phyloP scores from a whole-genome alignment of 331 rosid species.

The Spiraea crenata region DNA sequence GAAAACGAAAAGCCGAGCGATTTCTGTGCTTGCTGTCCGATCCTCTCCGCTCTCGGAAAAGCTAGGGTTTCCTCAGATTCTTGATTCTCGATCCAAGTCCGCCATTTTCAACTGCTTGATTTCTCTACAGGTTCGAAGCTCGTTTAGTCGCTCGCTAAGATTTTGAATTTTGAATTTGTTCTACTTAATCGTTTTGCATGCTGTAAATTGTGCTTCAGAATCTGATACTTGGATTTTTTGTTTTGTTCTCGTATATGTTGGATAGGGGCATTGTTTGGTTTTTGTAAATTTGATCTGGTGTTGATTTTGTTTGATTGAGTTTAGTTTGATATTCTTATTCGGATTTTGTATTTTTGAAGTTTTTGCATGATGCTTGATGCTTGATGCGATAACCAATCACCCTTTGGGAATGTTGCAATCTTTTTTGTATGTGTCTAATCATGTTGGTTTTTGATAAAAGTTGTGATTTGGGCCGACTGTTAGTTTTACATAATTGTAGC shows the following conservation, averaged over 20 bases:
- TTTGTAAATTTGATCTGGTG: background rate
- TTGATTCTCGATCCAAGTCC: slow-evolving; percentile 23
- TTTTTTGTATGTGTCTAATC: background rate
- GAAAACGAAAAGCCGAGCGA: slow-evolving; percentile 19
- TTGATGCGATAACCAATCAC: background rate
- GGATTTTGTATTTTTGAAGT: background rate
- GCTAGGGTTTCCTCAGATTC: slow-evolving; percentile 31
- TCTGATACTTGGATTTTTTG: background rate
- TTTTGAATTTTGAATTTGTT: slow-evolving; percentile 7
- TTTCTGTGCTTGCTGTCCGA: slow-evolving; percentile 30
- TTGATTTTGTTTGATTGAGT: slow-evolving; percentile 5
- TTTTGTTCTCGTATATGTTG: background rate
- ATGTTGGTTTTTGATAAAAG: background rate
- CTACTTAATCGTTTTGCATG: slow-evolving; percentile 1
- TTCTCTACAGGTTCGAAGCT: slow-evolving; percentile 17
- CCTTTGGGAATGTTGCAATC: background rate
- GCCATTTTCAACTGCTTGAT: slow-evolving; percentile 10
- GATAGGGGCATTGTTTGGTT: background rate
- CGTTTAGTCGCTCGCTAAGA: background rate
- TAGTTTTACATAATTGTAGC: background rate
- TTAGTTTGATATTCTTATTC: slow-evolving; percentile 22
- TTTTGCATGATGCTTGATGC: background rate
- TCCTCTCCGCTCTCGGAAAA: slow-evolving; percentile 21
- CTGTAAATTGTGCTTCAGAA: background rate
- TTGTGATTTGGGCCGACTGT: background rate